Conservation (phyloP, 176 grass and related monocot species). For the Avena insularis region DNA sequence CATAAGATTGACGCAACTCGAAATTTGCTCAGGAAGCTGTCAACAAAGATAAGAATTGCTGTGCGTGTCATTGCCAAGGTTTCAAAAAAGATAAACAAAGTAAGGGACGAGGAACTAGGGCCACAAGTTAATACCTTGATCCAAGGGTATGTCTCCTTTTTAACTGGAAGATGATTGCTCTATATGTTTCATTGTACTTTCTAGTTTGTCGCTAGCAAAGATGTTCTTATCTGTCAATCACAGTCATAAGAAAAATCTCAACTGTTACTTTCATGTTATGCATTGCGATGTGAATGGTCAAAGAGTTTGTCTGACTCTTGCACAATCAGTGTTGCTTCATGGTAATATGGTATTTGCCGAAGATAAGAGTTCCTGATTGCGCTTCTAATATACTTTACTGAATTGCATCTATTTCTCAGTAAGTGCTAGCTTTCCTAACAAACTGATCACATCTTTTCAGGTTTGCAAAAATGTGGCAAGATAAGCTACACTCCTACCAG, state of each 20-base stretch:
- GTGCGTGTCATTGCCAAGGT: conserved; percentile 75
- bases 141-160: conserved; percentile 63
- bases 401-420: not conserved
- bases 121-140: conserved; percentile 73
- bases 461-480: conserved; percentile 83
- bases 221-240: not conserved
- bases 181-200: not conserved
- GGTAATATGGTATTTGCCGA: not conserved
- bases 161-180: not conserved
- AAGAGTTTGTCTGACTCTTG: not conserved
- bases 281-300: not conserved
- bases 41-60: conserved; percentile 81
- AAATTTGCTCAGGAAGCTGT: conserved; percentile 66
- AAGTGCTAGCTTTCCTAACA: conserved; percentile 5
- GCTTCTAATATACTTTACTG: not conserved
- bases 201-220: not conserved
- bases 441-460: conserved; percentile 49
- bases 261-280: not conserved
- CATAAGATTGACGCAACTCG: conserved; percentile 74
- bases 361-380: conserved; percentile 2
- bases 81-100: conserved; percentile 83
- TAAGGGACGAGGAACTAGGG: conserved; percentile 85
- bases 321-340: not conserved
- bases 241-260: not conserved
- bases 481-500: conserved; percentile 73